Base-by-base conservation (phyloP, 495 filamentous ascomycete genomes). In the Podospora pseudocomata region DNA sequence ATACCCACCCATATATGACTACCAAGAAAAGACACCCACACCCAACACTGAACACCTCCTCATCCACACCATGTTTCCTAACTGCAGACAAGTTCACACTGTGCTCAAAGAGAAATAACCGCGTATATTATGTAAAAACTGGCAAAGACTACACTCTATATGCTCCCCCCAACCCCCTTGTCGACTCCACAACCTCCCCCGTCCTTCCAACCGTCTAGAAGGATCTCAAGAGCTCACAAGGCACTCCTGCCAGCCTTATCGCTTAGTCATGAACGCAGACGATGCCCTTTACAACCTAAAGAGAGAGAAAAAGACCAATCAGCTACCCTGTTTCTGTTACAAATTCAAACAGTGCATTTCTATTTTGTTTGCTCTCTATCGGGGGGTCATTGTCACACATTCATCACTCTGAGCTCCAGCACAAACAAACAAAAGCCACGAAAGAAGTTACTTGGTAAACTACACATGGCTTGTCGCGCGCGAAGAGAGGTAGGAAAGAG, bases 321-420 rank as follows among this genome's bases (percentile, higher is more conserved):
- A 74, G 72, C 72, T 67, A 70, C 70, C 67, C 63, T 23, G 64
- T 34, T 60, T 65, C 44, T 18, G 19, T 20, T 60, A 30, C 19
- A 64, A 49, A 23, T 60, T 49, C n/a, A 60, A 66, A 49, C 39
- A 49, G 64, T 66, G 39, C 44, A 54, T 74, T 72, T 66, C 65
- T 77, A 65, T 76, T 74, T 74, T 77, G 73, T 71, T 63, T 80
- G 11, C 49, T 11, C 30, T 63, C 39, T 49, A 49, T 49, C 39
- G 39, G 39, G 39, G 39, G 39, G 9, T 49, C n/a, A 27, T 63
- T 32, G 56, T 70, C 60, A 54, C 63, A n/a, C 57, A 57, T 49
- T 49, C 39, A 49, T 63, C 15, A 61, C 59, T 64, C 65, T 61
- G 67, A 32, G 63, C 65, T 67, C 60, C 63, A 49, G 60, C 23